Evolutionary conservation across 352 stramenopile genomes (phyloP).

Genomic region (Globisporangium radiosum): DNA sequence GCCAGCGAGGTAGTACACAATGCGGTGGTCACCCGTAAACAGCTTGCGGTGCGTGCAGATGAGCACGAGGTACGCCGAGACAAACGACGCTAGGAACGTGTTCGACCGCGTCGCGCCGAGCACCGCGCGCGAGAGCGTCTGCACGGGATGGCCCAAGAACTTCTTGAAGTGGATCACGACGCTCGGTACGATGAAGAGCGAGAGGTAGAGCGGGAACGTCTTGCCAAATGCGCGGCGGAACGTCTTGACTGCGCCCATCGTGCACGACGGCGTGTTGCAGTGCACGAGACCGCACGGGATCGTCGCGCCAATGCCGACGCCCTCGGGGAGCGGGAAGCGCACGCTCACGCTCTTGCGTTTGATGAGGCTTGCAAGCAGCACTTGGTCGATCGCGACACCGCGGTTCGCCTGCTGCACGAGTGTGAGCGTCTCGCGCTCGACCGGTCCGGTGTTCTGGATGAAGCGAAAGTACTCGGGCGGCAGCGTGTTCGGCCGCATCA

Average conservation of each 20-base stretch:
- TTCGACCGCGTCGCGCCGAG: conserved; percentile 71
- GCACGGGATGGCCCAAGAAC: conserved; percentile 54
- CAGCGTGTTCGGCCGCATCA: conserved; percentile 67
- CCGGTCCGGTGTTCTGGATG: conserved; percentile 67
- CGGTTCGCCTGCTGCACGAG: conserved; percentile 63
- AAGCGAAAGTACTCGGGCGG: conserved; percentile 79
- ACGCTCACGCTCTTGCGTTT: conserved; percentile 25
- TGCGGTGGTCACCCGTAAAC: conserved; percentile 56
- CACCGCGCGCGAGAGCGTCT: conserved; percentile 45
- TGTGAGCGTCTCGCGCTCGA: conserved; percentile 53
- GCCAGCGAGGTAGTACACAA: conserved; percentile 71
- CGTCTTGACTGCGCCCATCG: conserved; percentile 33
- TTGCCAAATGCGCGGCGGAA: conserved; percentile 57
- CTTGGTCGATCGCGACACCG: conserved; percentile 28
- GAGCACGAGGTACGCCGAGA: conserved; percentile 59
- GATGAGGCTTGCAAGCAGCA: conserved; percentile 38
- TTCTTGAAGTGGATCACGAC: conserved; percentile 80
- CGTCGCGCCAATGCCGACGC: conserved; percentile 10
- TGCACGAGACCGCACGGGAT: conserved; percentile 66
- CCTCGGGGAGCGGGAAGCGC: conserved; percentile 24
- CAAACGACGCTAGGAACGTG: conserved; percentile 66
- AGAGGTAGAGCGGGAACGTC: conserved; percentile 78
- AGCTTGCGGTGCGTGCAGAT: conserved; percentile 55
- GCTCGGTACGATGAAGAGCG: conserved; percentile 77
- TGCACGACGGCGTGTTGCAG: conserved; percentile 39